Base-by-base conservation (phyloP, 805 yeast genomes). In the Priceomyces carsonii region DNA sequence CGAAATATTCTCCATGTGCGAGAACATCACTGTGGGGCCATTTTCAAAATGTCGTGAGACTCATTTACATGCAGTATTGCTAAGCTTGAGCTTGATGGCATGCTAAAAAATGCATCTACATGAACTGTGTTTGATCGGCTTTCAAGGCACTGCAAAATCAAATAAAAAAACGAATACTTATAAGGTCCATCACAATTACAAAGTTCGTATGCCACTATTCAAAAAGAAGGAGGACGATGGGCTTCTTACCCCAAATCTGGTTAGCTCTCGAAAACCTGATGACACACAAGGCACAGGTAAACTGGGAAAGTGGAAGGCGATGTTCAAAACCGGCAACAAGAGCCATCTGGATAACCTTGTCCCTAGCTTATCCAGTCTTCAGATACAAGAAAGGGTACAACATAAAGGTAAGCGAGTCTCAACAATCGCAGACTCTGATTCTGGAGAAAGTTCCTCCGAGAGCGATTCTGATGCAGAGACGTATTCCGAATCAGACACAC, bases 341-440 rank as follows among this genome's bases (percentile, higher is more conserved):
- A 19, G 24, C 22, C 12, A 29, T 13, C 13, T 29, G n/a, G n/a
- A n/a, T n/a, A n/a, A n/a, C n/a, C n/a, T n/a, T n/a, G n/a, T n/a
- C n/a, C n/a, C n/a, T n/a, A n/a, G 10, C 33, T 18, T 23, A 17
- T 29, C 14, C 25, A 8, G 25, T 23, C n/a, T n/a, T n/a, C n/a
- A 29, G 8, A 16, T 8, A 6, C 8, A 14, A 10, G 23, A 5
- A 18, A 18, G 19, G 3, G 24, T 10, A 8, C 19, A 29, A 13
- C 22, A 19, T 7, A 15, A 15, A 13, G 26, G n/a, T 40, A 35
- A 6, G 49, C 43, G 19, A 21, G 20, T 16, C 39, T 30, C 21
- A 40, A 44, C 27, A 48, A 40, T 21, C 47, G 28, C 8, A 16
- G 41, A 27, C 8, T 39, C 35, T 21, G 43, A 48, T 29, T 44